These are phyloP conservation scores for Penicillium verrucosum DNA, from an alignment of 2,329 filamentous ascomycete genomes.

Conservation along the genomic window DNA sequence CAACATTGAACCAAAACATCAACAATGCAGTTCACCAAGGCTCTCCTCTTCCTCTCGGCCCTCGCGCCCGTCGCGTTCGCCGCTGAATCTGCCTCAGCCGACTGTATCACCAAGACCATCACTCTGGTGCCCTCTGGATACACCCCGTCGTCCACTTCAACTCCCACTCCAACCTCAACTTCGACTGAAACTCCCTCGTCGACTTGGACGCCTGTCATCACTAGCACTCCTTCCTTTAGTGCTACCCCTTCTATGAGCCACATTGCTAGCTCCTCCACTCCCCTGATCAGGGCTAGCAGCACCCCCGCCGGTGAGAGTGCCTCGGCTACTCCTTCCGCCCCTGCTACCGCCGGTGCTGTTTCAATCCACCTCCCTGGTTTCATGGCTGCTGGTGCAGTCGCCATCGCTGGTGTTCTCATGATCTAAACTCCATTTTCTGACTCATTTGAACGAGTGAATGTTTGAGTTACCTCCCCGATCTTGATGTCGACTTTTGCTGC, in stretches of 20 bases:
- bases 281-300: constrained; percentile 17
- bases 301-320: neutral
- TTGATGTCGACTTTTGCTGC: constrained; percentile 4
- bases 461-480: neutral
- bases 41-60: constrained; percentile 30
- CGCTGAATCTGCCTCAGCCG: constrained; percentile 19
- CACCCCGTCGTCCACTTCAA: constrained; percentile 23
- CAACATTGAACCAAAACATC: constrained; percentile 6
- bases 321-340: constrained; percentile 3
- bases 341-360: constrained; percentile 22
- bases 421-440: constrained; percentile 22
- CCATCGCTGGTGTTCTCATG: constrained; percentile 33
- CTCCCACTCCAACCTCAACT: constrained; percentile 10
- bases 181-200: constrained; percentile 3
- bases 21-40: constrained; percentile 36
- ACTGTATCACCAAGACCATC: constrained; percentile 25
- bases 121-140: constrained; percentile 27
- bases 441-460: neutral
- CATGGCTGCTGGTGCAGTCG: constrained; percentile 31
- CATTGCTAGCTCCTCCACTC: constrained; percentile 20
- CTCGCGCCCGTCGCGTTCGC: constrained; percentile 31
- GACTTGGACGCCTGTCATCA: constrained; percentile 11
- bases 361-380: constrained; percentile 26
- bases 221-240: constrained; percentile 16
- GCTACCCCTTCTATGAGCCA: constrained; percentile 9